A percentile compares a stretch with the other conserved stretches of the same genome.
Evolutionary conservation across 176 grass and related monocot species (phyloP).

Genomic region (Dactylis glomerata): DNA sequence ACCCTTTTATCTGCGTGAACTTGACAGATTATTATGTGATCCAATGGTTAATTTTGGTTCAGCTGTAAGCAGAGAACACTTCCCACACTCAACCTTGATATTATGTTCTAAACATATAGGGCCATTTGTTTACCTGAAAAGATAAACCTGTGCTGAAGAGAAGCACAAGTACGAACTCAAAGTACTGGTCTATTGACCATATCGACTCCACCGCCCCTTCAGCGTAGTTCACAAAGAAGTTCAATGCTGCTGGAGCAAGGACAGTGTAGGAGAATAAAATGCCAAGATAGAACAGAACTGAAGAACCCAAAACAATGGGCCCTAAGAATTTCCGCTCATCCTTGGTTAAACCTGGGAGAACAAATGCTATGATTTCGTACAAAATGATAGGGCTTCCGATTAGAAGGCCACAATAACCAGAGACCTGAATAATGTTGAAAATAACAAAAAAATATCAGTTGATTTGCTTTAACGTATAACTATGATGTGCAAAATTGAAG

Average conservation of each 20-base stretch:
- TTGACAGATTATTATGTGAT: neutral
- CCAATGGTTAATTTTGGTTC: neutral
- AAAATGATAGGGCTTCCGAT: constrained; percentile 90
- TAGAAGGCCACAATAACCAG: constrained; percentile 95
- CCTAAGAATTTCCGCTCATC: constrained; percentile 87
- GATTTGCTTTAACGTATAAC: neutral
- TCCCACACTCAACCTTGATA: constrained; percentile 14
- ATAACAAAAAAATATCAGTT: constrained; percentile 1
- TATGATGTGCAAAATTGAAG: neutral
- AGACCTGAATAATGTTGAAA: constrained; percentile 61
- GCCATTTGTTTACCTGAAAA: constrained; percentile 70
- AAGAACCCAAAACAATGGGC: constrained; percentile 95
- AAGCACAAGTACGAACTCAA: constrained; percentile 93
- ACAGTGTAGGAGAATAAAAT: constrained; percentile 88
- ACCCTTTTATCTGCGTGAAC: neutral
- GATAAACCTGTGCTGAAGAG: constrained; percentile 95
- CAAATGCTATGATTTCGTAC: constrained; percentile 95
- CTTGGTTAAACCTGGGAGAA: constrained; percentile 86
- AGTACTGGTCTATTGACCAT: constrained; percentile 98
- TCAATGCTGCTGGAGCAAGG: constrained; percentile 86
- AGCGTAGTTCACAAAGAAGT: constrained; percentile 96
- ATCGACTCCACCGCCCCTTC: constrained; percentile 94
- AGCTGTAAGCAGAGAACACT: neutral
- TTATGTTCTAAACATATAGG: neutral
- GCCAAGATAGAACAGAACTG: constrained; percentile 87